A percentile compares a stretch with the other conserved stretches of the same genome.
These are phyloP conservation scores for Aureobasidium sp. DNA, from an alignment of 2,329 filamentous ascomycete genomes.

Conservation along the genomic window DNA sequence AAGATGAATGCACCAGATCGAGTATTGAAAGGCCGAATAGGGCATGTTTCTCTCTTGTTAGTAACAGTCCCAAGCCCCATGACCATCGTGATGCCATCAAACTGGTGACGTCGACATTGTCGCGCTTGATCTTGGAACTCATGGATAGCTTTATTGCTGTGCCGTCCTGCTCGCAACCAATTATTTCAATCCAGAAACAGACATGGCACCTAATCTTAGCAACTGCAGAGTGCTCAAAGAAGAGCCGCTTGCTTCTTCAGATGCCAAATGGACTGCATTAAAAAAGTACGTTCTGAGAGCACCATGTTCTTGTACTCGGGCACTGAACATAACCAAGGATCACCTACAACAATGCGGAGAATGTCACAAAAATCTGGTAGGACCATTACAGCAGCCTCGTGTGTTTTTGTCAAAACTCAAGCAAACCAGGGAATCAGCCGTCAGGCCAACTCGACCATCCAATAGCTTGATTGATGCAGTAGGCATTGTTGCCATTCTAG, in stretches of 20 bases:
- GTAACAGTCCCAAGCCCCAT: neutral
- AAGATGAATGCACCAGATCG: neutral
- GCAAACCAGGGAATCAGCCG: conserved; percentile 36
- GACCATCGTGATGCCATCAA: neutral
- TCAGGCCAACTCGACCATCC: conserved; percentile 44
- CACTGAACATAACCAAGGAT: conserved; percentile 21
- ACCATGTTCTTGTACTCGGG: neutral
- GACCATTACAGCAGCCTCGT: neutral
- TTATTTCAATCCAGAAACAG: neutral
- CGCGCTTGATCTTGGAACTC: neutral
- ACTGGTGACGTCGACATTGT: neutral
- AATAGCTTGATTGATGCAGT: conserved; percentile 51
- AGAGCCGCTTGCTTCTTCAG: conserved; percentile 22
- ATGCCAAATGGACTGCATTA: conserved; percentile 34
- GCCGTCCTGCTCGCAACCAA: neutral
- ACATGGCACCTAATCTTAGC: conserved; percentile 15
- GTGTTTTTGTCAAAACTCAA: neutral
- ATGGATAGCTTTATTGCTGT: neutral
- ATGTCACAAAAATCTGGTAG: conserved; percentile 12
- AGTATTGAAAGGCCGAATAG: neutral
- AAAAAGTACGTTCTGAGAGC: conserved; percentile 25
- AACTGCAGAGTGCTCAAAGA: conserved; percentile 17
- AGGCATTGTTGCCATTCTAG: conserved; percentile 48
- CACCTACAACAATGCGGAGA: conserved; percentile 38
- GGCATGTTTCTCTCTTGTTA: neutral